These are phyloP conservation scores for Piromyces sp. DNA, from an alignment of 192 early-diverging fungal species.

Conservation along the genomic window DNA sequence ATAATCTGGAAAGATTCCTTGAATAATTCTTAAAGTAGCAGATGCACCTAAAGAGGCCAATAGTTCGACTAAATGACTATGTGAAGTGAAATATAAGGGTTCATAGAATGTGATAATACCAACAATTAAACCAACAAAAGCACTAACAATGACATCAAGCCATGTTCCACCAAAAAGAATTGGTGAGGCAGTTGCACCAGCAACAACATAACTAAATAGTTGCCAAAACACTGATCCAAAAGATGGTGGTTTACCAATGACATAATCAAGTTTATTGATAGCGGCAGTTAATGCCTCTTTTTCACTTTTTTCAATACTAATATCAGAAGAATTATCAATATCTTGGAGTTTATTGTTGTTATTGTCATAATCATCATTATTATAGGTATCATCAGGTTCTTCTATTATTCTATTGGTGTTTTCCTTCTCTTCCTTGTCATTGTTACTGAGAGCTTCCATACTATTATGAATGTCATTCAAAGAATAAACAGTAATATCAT, in stretches of 20 bases:
- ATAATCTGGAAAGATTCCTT: not conserved
- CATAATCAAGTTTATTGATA: not conserved
- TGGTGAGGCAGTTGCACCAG: not conserved
- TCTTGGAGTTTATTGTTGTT: not conserved
- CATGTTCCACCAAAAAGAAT: not conserved
- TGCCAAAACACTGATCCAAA: not conserved
- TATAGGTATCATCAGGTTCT: too few species aligned
- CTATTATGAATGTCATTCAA: not conserved
- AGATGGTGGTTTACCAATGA: not conserved
- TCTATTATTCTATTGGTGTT: too few species aligned
- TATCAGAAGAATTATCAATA: not conserved
- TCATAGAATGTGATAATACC: not conserved
- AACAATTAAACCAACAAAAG: not conserved
- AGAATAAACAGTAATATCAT: not conserved
- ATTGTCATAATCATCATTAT: too few species aligned
- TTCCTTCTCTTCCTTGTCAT: not conserved
- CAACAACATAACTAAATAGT: not conserved
- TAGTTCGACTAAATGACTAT: not conserved
- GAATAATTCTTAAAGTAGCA: not conserved
- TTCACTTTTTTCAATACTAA: not conserved
- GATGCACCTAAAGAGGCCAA: not conserved
- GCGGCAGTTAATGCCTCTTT: not conserved
- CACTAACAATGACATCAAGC: not conserved
- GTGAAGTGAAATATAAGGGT: not conserved
- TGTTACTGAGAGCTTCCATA: not conserved